Evolutionary conservation across 495 filamentous ascomycete species (phyloP).

Genomic region (Hypomontagnella monticulosa): DNA sequence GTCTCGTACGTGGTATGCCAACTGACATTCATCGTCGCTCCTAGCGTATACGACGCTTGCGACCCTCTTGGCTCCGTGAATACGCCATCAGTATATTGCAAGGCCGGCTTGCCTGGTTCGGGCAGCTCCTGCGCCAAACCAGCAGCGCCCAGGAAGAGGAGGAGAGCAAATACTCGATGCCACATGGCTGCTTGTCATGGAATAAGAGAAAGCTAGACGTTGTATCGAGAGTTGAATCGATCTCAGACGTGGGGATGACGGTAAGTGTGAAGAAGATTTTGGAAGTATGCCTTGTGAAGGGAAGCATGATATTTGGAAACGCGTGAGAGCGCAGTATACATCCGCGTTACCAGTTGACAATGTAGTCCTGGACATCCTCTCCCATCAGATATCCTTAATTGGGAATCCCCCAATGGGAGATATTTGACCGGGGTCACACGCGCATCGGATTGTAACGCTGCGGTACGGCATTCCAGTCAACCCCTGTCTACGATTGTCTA

Average conservation of each 20-base stretch:
- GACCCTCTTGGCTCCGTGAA: constrained; percentile 35
- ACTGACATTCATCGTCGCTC: constrained; percentile 39
- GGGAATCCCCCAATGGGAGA: no score
- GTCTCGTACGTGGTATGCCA: constrained; percentile 42
- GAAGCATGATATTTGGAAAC: no score
- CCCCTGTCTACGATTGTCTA: no score
- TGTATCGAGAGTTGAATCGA: not conserved
- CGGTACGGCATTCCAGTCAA: no score
- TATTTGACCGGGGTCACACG: no score
- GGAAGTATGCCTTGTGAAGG: no score
- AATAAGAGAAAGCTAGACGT: not conserved
- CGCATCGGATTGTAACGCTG: no score
- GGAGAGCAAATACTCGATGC: constrained; percentile 23
- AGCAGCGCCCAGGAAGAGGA: constrained; percentile 27
- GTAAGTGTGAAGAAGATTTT: no score
- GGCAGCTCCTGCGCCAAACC: constrained; percentile 34
- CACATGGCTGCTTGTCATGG: constrained; percentile 26
- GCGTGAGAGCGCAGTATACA: no score
- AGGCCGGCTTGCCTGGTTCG: constrained; percentile 33
- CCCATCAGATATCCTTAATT: no score
- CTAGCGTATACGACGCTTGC: constrained; percentile 24
- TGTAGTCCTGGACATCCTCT: no score
- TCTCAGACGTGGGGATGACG: not conserved
- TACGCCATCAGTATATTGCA: constrained; percentile 27
- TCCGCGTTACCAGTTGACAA: no score